Conservation (phyloP, 345 rosid species). For the Melastoma malabathricum region DNA sequence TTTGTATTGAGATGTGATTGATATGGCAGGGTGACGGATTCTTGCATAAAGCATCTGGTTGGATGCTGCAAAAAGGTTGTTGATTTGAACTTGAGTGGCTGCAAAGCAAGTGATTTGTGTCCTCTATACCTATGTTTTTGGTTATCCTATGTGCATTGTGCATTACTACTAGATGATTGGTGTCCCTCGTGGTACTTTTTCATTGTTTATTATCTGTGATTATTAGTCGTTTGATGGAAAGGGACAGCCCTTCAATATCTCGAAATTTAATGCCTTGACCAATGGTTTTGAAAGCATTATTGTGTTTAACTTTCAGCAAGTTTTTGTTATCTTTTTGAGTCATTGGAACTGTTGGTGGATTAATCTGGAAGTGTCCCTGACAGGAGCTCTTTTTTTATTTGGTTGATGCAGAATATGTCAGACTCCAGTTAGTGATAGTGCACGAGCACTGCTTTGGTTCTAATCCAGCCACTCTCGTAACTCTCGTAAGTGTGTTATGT, state of each 20-base stretch:
- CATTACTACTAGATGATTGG: not conserved
- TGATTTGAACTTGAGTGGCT: conserved; percentile 85
- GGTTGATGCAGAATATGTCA: conserved; percentile 42
- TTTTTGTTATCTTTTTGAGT: too few species aligned
- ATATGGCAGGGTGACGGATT: conserved; percentile 56
- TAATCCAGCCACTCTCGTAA: conserved; percentile 5
- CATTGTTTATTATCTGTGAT: too few species aligned
- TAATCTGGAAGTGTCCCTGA: not conserved
- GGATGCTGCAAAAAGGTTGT: conserved; percentile 45
- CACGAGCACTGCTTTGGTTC: not conserved
- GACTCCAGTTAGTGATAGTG: conserved; percentile 38
- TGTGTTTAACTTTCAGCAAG: too few species aligned
- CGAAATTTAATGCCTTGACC: too few species aligned
- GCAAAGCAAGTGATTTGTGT: conserved; percentile 46
- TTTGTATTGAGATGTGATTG: not conserved
- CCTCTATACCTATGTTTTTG: conserved; percentile 2
- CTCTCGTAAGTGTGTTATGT: conserved; percentile 6
- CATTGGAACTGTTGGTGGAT: too few species aligned
- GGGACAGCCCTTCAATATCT: too few species aligned
- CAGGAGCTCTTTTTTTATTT: conserved; percentile 8
- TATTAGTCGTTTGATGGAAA: too few species aligned
- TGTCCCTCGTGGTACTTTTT: too few species aligned
- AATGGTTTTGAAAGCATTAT: too few species aligned
- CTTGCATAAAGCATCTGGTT: conserved; percentile 47
- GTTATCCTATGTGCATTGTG: not conserved